Base-by-base conservation (phyloP, 2,329 filamentous ascomycete genomes). In the Chrysoporthe cubensis region DNA sequence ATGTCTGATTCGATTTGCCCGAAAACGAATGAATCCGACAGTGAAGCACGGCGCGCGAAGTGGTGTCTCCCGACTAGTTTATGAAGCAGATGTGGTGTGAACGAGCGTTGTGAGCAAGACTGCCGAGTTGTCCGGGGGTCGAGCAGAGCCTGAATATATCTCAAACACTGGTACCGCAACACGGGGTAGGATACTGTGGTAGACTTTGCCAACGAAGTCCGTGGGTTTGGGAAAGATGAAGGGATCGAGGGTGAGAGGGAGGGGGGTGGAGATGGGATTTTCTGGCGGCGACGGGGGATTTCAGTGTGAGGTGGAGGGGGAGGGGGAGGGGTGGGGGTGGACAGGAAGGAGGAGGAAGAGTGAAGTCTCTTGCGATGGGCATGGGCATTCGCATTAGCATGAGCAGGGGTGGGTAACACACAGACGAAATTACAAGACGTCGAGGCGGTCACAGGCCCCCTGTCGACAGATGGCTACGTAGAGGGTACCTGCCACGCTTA, bases 121-220 rank as follows among this genome's bases (percentile, higher is more conserved):
- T 77, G 58, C 76, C 75, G 72, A 80, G 73, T 59, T 80, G 58
- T 60, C 16, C 54, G 64, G 62, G 48, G 50, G 14, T 69, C 57
- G 58, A 21, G 52, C 18, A 62, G 64, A 64, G 61, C 43, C 58
- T 62, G 59, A 14, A 34, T 63, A 50, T 68, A 68, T 68, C 59
- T 66, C 64, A 68, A 66, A 68, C 67, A 68, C 44, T 68, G 67
- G 66, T 67, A 65, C 64, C 42, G 66, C 52, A 74, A 72, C 63
- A 68, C 71, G 72, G 61, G 73, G 72, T 71, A 62, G 26, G 13
- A 60, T 8, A 48, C 40, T 18, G 26, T 32, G 42, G 68, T 70
- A 80, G 83, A 84, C 84, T 86, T 82, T 86, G 84, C 84, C 84
- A 86, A 85, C 84, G 84, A 86, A 85, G 84, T 76, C 80, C 77